Evolutionary conservation across 2,329 filamentous ascomycete genomes (phyloP).

Genomic region (Herpotrichia juniperi): DNA sequence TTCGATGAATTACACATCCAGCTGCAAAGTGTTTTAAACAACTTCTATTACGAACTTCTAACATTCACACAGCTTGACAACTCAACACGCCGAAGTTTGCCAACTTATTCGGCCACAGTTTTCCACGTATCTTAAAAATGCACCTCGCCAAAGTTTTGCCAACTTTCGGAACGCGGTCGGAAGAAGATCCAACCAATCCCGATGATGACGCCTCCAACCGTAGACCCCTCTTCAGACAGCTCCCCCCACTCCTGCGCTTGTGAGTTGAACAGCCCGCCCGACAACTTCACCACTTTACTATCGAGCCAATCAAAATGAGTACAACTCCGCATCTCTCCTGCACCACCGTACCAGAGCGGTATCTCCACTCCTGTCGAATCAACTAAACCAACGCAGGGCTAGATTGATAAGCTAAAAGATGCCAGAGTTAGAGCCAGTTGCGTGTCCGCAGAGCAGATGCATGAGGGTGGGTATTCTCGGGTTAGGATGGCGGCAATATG

Average conservation of each 20-base stretch:
- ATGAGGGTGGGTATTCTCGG: constrained; percentile 17
- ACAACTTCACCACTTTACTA: constrained; percentile 2
- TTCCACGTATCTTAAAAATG: background rate
- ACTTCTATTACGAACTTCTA: too few relatives aligned
- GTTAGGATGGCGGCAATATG: constrained; percentile 24
- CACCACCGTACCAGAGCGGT: background rate
- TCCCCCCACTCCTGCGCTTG: constrained; percentile 33
- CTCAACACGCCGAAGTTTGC: too few relatives aligned
- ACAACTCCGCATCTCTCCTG: background rate
- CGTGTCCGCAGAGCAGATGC: constrained; percentile 25
- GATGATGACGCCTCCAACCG: background rate
- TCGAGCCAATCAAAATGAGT: background rate
- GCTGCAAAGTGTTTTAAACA: too few relatives aligned
- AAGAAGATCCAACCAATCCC: background rate
- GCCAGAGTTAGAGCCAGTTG: background rate
- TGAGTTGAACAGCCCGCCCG: background rate
- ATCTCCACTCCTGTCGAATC: background rate
- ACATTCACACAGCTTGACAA: too few relatives aligned
- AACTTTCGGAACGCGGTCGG: background rate
- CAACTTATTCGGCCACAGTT: background rate
- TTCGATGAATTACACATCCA: background rate
- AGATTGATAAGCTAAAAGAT: background rate
- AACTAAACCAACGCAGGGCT: background rate
- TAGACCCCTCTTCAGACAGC: constrained; percentile 7
- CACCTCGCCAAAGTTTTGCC: background rate